Evolutionary conservation across 768 basidiomycete species (phyloP), one percentile per base, ranked within the genome.

Genomic region (Tricholoma bakamatsutake): DNA sequence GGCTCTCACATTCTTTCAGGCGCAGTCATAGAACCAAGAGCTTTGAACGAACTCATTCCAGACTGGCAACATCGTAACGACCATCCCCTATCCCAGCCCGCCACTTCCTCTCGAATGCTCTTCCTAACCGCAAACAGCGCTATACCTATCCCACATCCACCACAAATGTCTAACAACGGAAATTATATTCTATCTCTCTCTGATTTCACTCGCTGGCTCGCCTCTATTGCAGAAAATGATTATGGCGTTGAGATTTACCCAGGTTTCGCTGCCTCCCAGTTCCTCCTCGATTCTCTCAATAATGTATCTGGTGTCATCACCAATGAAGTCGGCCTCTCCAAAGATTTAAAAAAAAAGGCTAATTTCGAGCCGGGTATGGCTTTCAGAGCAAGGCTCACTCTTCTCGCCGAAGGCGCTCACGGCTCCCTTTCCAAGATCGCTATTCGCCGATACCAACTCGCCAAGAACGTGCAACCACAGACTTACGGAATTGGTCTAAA

Each of bases 401-500:
- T 99, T 5, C 80, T 99, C 46, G 95, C 91, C 0, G 96, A 98
- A 69, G 97, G 96, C 37, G 93, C 94, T 2, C 96, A 98, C 59
- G 97, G 97, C 0, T 90, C 87, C 5, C 78, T 98, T 11, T 84
- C 88, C 3, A 96, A 98, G 69, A 77, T 85, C 52, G 82, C 85
- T 3, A 83, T 91, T 55, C 76, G 78, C 18, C 80, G 82, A 62
- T 96, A 94, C 71, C 74, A 84, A 50, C 75, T 98, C 9, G 74
- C 93, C 59, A 82, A 71, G 64, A 76, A 78, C 62, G 68, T 73
- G 0, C 87, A 96, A 69, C 88, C 88, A 2, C 97, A 98, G 74
- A 98, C 96, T 3, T 98, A 98, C 63, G 97, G 88, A 0, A 84
- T 99, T 55, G 97, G 97, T 3, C 74, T 98, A 51, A 98, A 99